These are phyloP conservation scores for Pseudogymnoascus sp. DNA, from an alignment of 2,329 filamentous ascomycete genomes.

Conservation along the genomic window DNA sequence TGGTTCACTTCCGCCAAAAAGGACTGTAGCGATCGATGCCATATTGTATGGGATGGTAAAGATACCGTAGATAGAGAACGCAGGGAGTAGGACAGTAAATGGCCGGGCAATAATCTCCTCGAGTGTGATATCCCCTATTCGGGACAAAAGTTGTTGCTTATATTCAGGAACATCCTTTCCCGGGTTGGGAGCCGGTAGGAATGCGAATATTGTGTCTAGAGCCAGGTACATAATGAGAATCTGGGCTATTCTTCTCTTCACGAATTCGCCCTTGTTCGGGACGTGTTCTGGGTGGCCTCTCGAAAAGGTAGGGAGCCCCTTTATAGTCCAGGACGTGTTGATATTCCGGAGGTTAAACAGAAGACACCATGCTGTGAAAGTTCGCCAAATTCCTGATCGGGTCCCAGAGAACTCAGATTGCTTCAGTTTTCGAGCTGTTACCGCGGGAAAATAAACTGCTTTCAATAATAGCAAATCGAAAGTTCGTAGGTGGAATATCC, in stretches of 20 bases:
- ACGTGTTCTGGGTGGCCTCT: not conserved
- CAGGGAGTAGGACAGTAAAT: not conserved
- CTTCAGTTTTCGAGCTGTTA: not conserved
- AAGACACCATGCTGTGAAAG: not conserved
- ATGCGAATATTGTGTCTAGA: not conserved
- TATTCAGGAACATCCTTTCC: not conserved
- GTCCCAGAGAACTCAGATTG: not conserved
- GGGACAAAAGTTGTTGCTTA: not conserved
- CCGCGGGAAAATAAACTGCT: not conserved
- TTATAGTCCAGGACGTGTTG: not conserved
- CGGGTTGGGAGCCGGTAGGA: not conserved
- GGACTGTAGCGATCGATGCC: not conserved
- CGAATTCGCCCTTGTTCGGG: not conserved
- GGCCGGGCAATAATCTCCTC: conserved; percentile 2
- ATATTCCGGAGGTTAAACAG: not conserved
- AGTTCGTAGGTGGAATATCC: not conserved
- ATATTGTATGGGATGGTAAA: not conserved
- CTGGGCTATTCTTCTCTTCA: not conserved
- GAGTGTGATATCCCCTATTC: not conserved
- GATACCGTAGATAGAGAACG: not conserved
- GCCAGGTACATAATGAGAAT: not conserved
- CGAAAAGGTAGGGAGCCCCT: not conserved
- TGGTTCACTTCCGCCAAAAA: not conserved
- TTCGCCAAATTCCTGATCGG: not conserved
- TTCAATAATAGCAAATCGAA: not conserved